These are phyloP conservation scores for Sporothrix mexicana DNA, from an alignment of 2,329 filamentous ascomycete species.

Conservation along the genomic window DNA sequence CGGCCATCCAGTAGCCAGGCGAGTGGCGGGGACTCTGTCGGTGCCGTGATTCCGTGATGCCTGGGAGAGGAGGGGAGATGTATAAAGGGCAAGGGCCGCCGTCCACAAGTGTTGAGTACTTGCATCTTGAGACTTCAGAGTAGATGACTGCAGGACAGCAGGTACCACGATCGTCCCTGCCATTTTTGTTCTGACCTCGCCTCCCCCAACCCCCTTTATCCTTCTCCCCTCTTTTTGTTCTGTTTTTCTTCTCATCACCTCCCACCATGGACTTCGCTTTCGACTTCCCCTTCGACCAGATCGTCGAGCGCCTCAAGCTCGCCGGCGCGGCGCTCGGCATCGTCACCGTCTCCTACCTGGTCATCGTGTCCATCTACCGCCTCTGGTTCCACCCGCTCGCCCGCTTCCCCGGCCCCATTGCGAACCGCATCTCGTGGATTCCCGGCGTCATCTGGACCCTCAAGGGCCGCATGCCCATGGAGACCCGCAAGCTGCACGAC, in stretches of 20 bases:
- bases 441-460: constrained; percentile 69
- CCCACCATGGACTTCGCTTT: constrained; percentile 19
- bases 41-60: constrained; percentile 22
- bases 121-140: neutral
- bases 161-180: neutral
- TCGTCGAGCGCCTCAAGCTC: constrained; percentile 30
- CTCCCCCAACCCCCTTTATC: neutral
- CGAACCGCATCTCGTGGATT: constrained; percentile 38
- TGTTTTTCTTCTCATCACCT: neutral
- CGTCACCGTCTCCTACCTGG: constrained; percentile 23
- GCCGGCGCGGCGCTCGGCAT: constrained; percentile 19
- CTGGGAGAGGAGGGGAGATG: neutral
- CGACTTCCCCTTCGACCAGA: constrained; percentile 14
- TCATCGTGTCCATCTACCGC: constrained; percentile 39
- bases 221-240: neutral
- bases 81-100: constrained; percentile 12
- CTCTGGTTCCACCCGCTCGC: constrained; percentile 42
- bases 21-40: neutral
- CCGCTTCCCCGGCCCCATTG: constrained; percentile 40
- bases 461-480: constrained; percentile 74
- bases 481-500: constrained; percentile 42
- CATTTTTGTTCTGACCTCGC: neutral
- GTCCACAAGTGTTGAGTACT: neutral
- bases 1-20: constrained; percentile 6
- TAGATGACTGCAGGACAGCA: neutral